Base-by-base conservation (phyloP, 108 stramenopile species). In the Schizochytrium sp. region DNA sequence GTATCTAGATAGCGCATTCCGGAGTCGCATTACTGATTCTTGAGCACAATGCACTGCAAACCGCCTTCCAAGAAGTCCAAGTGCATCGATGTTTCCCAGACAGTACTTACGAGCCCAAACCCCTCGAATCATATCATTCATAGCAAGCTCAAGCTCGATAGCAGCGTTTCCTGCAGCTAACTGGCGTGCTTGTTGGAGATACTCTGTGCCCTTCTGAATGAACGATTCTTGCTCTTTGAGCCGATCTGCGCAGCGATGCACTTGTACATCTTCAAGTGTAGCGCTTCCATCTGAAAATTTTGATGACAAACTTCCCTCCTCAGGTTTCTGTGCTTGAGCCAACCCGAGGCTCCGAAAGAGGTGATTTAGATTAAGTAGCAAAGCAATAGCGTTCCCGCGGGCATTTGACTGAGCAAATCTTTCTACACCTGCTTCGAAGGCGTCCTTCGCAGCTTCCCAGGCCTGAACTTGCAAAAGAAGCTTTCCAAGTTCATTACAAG, bases 401-500 rank as follows among this genome's bases (percentile, higher is more conserved):
- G 47, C 76, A 8, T 55, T 53, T 5, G 76, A 49, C 76, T 49
- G 50, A n/a, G 50, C 50, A 55, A 83, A 83, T 2, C 53, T 47
- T 53, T 83, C 76, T 15, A 49, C 76, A 10, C 50, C 76, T 55
- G 53, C 76, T n/a, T 55, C 50, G 15, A 55, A 42, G 17, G 76
- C 76, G 38, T 13, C 76, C 1, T 83, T 83, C 13, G 50, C 76
- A 5, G 47, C 76, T 53, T 49, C 47, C 47, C 45, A 50, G 10
- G 47, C 53, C 5, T 49, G 50, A 0, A 83, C 76, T 10, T 13
- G 45, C 64, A 69, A 69, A 44, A 69, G 64, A 40, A 83, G 5
- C 47, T 83, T 83, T 13, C 76, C 76, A 10, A 83, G 50, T 40
- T 83, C 76, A 53, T 83, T 83, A 38, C 3, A 83, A 5, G 76